Conservation (phyloP, 805 yeast genomes). For the Starmerella khaoyaiensis region DNA sequence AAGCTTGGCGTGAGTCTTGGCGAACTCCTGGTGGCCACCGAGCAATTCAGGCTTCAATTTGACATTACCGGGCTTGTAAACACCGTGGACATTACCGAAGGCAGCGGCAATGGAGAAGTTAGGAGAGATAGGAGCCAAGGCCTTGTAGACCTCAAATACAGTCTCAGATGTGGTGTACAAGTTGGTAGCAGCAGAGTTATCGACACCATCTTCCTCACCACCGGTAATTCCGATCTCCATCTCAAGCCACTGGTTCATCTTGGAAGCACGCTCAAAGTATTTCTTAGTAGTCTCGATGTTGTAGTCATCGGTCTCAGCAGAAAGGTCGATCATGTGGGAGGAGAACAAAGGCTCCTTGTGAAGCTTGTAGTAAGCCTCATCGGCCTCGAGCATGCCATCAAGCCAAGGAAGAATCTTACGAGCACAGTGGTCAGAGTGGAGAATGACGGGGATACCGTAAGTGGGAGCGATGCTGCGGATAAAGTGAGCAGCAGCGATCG, state of each 20-base stretch:
- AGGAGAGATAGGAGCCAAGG: conserved; percentile 81
- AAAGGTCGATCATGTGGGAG: conserved; percentile 96
- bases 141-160: conserved; percentile 81
- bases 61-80: conserved; percentile 98
- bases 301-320: conserved; percentile 93
- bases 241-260: conserved; percentile 94
- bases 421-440: conserved; percentile 99
- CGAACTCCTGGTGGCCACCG: conserved; percentile 90
- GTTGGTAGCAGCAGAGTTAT: conserved; percentile 84
- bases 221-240: conserved; percentile 99
- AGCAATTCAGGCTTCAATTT: conserved; percentile 81
- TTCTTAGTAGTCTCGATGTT: conserved; percentile 88
- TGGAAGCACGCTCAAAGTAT: conserved; percentile 88
- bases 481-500: conserved; percentile 96
- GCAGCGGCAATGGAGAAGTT: conserved; percentile 99
- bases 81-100: conserved; percentile 99
- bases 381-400: conserved; percentile 95
- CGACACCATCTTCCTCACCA: conserved; percentile 99
- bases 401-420: conserved; percentile 95
- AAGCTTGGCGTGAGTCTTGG: conserved; percentile 48
- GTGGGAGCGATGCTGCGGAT: conserved; percentile 92
- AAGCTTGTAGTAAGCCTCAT: conserved; percentile 74
- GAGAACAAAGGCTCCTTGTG: conserved; percentile 96
- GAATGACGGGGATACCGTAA: conserved; percentile 90
- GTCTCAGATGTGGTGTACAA: conserved; percentile 94